phyloP scores from a whole-genome alignment of 2,329 filamentous ascomycete genomes.

The Talaromyces albobiverticillius region DNA sequence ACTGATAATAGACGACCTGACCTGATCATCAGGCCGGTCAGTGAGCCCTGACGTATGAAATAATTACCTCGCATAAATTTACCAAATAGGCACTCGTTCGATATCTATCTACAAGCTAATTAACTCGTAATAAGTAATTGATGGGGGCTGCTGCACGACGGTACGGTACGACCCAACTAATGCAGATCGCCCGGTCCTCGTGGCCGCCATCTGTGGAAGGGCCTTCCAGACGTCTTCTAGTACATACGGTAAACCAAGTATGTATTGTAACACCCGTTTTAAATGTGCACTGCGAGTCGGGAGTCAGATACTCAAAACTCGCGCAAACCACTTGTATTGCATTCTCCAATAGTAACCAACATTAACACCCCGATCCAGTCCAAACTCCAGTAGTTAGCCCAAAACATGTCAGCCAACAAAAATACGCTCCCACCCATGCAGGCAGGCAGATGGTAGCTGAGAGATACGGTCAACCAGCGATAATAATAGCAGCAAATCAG shows the following conservation, averaged over 20 bases:
- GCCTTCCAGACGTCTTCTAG: constrained; percentile 7
- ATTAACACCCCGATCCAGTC: neutral
- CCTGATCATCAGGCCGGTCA: too few species aligned
- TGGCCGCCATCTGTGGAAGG: constrained; percentile 15
- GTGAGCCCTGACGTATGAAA: too few species aligned
- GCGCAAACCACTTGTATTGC: neutral
- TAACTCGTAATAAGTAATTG: too few species aligned
- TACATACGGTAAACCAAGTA: too few species aligned
- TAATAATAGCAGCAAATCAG: constrained; percentile 1
- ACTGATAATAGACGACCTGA: too few species aligned
- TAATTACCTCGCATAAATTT: too few species aligned
- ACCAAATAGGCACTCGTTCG: too few species aligned
- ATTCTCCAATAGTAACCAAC: neutral
- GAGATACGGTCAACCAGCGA: neutral
- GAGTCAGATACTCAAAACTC: too few species aligned
- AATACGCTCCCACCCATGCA: constrained; percentile 3
- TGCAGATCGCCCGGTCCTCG: constrained; percentile 9
- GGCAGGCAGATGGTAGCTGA: constrained; percentile 7
- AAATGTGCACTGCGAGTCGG: too few species aligned
- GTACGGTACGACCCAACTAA: neutral
- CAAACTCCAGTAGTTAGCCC: neutral
- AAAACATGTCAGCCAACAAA: neutral
- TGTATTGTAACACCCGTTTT: too few species aligned
- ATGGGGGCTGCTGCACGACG: neutral
- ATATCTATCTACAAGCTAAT: too few species aligned